Percentiles rank a stretch among this genome's conserved stretches.
Evolutionary conservation across 371 early-diverging fungal genomes (phyloP).

Genomic region (Rhizomucor pusillus): DNA sequence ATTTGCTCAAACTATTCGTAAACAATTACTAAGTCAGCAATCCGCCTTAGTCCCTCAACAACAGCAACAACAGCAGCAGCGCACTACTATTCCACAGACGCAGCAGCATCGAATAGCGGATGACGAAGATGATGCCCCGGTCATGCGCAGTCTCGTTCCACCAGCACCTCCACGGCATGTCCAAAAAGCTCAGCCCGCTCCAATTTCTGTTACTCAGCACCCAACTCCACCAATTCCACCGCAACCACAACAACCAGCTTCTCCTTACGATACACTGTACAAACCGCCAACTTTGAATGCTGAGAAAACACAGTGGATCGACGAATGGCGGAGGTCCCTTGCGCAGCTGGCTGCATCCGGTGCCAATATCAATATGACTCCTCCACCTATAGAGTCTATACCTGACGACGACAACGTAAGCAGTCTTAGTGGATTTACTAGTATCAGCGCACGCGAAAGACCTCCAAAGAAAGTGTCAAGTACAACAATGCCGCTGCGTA

Average conservation of each 20-base stretch:
- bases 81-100: too few relatives aligned
- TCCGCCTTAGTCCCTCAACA: slow-evolving; percentile 5
- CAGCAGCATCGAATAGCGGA: slow-evolving; percentile 11
- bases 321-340: slow-evolving; percentile 49
- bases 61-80: slow-evolving; percentile 6
- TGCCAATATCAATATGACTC: slow-evolving; percentile 18
- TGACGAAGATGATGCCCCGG: neutral
- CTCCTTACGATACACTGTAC: slow-evolving; percentile 13
- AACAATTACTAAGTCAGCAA: slow-evolving; percentile 16
- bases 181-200: neutral
- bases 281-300: slow-evolving; percentile 24
- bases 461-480: neutral
- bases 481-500: slow-evolving; percentile 7
- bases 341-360: slow-evolving; percentile 34
- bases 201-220: neutral
- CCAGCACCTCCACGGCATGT: slow-evolving; percentile 6
- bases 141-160: slow-evolving; percentile 14
- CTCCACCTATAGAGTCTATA: slow-evolving; percentile 47
- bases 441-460: slow-evolving; percentile 32
- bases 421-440: slow-evolving; percentile 39
- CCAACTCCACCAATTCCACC: slow-evolving; percentile 3
- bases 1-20: slow-evolving; percentile 31
- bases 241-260: neutral
- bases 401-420: slow-evolving; percentile 43
- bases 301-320: slow-evolving; percentile 41